Evolutionary conservation across 129 eudicot species (phyloP).

Genomic region (Pseudognaphalium luteoalbum): DNA sequence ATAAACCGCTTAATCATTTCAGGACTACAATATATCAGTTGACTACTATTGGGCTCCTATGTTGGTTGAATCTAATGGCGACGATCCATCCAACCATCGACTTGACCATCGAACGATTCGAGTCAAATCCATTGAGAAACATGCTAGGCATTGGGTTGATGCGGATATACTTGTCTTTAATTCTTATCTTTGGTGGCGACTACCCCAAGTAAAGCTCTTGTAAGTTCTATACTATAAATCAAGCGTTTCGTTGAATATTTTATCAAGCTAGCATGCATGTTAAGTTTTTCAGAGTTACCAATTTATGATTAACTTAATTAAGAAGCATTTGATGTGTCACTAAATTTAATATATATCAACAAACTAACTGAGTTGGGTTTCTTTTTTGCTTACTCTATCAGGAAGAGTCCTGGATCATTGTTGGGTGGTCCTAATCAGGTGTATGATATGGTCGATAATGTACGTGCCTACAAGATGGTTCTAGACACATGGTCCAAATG

Average conservation of each 20-base stretch:
- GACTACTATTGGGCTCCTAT: slow-evolving; percentile 78
- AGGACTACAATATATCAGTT: slow-evolving; percentile 60
- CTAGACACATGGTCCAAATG: slow-evolving; percentile 69
- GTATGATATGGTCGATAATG: slow-evolving; percentile 48
- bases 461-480: slow-evolving; percentile 56
- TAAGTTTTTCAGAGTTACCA: not conserved
- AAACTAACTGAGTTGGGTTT: not conserved
- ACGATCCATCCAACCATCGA: slow-evolving; percentile 56
- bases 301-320: not conserved
- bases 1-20: not conserved
- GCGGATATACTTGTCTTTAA: slow-evolving; percentile 59
- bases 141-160: slow-evolving; percentile 58
- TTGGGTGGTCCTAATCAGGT: slow-evolving; percentile 45
- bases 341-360: not conserved
- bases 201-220: slow-evolving; percentile 53
- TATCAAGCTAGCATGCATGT: not conserved
- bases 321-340: not conserved
- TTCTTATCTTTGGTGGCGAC: slow-evolving; percentile 68
- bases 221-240: slow-evolving; percentile 32
- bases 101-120: slow-evolving; percentile 54
- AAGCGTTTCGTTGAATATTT: not conserved
- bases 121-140: slow-evolving; percentile 53
- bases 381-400: slow-evolving; percentile 21
- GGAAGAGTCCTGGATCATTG: slow-evolving; percentile 49
- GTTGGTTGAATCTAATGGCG: slow-evolving; percentile 66